Base-by-base conservation (phyloP, 208 protist genomes). In the Trypanosoma congolense region DNA sequence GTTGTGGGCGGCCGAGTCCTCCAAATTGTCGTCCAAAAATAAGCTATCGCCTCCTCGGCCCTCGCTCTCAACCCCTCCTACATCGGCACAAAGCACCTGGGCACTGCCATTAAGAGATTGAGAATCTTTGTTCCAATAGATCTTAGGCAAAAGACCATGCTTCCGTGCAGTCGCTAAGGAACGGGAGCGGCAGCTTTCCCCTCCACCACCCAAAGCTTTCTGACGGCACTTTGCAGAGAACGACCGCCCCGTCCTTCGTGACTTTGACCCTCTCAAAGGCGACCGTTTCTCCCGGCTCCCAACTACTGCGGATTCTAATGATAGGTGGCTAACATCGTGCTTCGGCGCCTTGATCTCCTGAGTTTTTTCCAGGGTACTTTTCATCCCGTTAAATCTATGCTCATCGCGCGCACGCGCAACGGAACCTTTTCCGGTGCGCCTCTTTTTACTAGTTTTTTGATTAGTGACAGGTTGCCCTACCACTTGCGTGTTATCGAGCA, bases 401-500 rank as follows among this genome's bases (percentile, higher is more conserved):
- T 12, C 9, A 38, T 38, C 9, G 12, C 9, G 33, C 6, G 33
- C 6, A 38, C 9, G 33, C 12, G 9, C 33, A 16, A 38, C 6
- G 12, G 12, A 9, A n/a, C 25, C 36, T 55, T 63, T 42, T 3
- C 12, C 21, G 36, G 30, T 38, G 4, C 33, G 10, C 16, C 33
- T 46, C 30, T 50, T 26, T 65, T 65, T 54, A 19, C 24, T 36
- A 3, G 9, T 28, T 29, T 41, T 38, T 3, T 44, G 28, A 12
- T 9, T 24, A 6, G 18, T 33, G 19, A 36, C 26, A 3, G 47
- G 35, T 26, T 24, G 45, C 5, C 60, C 51, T 26, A 59, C 49
- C 18, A 87, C 65, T 61, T 83, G 60, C 3, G 25, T 53, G 22
- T 74, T 74, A 4, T 75, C 70, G 3, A 75, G 24, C 6, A 80